Evolutionary conservation across 129 eudicot genomes (phyloP), one percentile per base, ranked within the genome.

Genomic region (Kitagawia praeruptora): DNA sequence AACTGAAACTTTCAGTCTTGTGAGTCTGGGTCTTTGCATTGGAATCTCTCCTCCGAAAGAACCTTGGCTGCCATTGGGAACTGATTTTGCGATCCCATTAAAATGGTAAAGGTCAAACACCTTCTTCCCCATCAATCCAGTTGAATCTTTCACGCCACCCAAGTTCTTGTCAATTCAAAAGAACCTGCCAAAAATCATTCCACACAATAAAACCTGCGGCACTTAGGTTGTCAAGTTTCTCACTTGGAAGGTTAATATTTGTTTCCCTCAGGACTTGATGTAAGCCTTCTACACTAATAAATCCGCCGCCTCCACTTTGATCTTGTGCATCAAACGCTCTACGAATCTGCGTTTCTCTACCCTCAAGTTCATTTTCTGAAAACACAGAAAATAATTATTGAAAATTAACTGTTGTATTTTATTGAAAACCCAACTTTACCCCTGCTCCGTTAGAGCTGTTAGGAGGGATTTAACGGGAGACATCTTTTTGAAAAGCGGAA

Each of bases 241-340:
- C 93, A 11, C 85, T 37, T 0, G 99, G 89, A 61, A 95, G 90
- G 80, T 81, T 86, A 47, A 95, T 85, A 54, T 77, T 80, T 27
- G 91, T 80, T 31, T 95, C 97, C 78, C 77, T 81, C 4, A 95
- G 76, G 37, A 95, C 96, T 87, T 90, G 94, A 83, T 85, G 97
- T 77, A 95, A 92, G 53, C 97, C 93, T 80, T 95, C 99, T 0
- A 95, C 95, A 66, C 86, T 82, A 31, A 95, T 92, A 82, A 95
- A 95, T 31, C 99, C 99, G 3, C 99, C 99, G 67, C 99, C 99
- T 10, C 99, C 99, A 80, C 97, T 92, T 71, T 95, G 97, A 79
- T 95, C 99, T 72, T 92, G 97, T 18, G 93, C 88, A 83, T 95
- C 97, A 53, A 95, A 95, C 11, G 99, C 97, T 81, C 97, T 87